Percentiles rank a stretch among this genome's conserved stretches.
These are phyloP conservation scores for Raddia guianensis DNA, from an alignment of 176 grass and related monocot species.

Conservation along the genomic window DNA sequence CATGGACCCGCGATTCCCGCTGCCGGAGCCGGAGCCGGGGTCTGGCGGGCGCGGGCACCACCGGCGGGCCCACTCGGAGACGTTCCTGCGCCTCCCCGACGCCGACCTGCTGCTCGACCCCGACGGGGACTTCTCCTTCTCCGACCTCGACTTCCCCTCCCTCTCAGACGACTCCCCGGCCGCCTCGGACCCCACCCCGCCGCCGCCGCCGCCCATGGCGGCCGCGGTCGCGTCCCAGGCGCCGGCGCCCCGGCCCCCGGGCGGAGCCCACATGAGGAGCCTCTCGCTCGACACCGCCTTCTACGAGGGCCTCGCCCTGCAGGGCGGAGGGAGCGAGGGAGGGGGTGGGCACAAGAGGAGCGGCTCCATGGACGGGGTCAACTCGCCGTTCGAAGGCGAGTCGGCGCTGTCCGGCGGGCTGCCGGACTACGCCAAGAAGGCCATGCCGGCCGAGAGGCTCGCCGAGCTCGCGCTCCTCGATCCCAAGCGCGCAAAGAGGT, in stretches of 20 bases:
- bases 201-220: background rate
- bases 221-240: background rate
- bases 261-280: conserved; percentile 62
- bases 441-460: conserved; percentile 72
- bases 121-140: conserved; percentile 86
- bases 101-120: conserved; percentile 79
- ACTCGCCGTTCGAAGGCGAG: conserved; percentile 73
- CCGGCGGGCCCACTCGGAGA: conserved; percentile 85
- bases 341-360: conserved; percentile 63
- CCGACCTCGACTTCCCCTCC: conserved; percentile 89
- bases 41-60: conserved; percentile 47
- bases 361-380: conserved; percentile 79
- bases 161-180: conserved; percentile 81
- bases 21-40: conserved; percentile 39
- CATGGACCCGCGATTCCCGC: conserved; percentile 57
- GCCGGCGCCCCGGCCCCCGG: conserved; percentile 36
- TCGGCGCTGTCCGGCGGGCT: conserved; percentile 45
- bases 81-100: conserved; percentile 79
- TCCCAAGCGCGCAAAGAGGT: conserved; percentile 97
- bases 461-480: conserved; percentile 87
- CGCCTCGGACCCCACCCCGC: conserved; percentile 48
- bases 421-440: conserved; percentile 95
- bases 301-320: conserved; percentile 70
- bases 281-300: conserved; percentile 88
- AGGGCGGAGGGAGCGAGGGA: conserved; percentile 27